A percentile compares a stretch with the other conserved stretches of the same genome.
These are phyloP conservation scores for Myxozyma lipomycoides DNA, from an alignment of 805 yeast species.

Conservation along the genomic window DNA sequence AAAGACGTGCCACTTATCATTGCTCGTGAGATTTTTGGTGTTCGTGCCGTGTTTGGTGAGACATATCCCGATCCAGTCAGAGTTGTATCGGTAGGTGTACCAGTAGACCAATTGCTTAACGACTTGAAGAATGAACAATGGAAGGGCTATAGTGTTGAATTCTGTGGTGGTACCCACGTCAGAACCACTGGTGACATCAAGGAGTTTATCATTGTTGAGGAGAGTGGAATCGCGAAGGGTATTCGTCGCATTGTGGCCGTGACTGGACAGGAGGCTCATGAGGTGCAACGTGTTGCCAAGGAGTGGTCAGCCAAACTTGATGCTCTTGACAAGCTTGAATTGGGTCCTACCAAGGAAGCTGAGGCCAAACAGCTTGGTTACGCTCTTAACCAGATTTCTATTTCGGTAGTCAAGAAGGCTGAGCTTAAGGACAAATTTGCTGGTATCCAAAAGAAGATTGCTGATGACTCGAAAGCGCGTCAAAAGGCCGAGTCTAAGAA, in stretches of 20 bases:
- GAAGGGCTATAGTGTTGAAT: slow-evolving; percentile 78
- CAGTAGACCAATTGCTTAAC: slow-evolving; percentile 73
- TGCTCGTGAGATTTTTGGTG: slow-evolving; percentile 75
- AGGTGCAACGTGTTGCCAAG: slow-evolving; percentile 77
- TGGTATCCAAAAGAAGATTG: slow-evolving; percentile 77
- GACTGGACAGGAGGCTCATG: slow-evolving; percentile 85
- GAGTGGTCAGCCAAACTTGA: slow-evolving; percentile 63
- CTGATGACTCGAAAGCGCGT: slow-evolving; percentile 80
- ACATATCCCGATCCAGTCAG: slow-evolving; percentile 98
- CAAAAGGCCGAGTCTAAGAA: slow-evolving; percentile 85
- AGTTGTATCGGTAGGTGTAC: slow-evolving; percentile 91
- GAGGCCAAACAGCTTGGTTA: slow-evolving; percentile 80
- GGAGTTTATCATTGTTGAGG: slow-evolving; percentile 85
- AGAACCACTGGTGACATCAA: slow-evolving; percentile 88
- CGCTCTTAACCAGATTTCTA: slow-evolving; percentile 71
- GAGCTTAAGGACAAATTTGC: slow-evolving; percentile 68
- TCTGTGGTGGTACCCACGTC: slow-evolving; percentile 99
- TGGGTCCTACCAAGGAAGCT: slow-evolving; percentile 75
- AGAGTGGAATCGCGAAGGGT: slow-evolving; percentile 97
- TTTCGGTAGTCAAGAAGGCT: slow-evolving; percentile 77
- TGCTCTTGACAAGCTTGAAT: slow-evolving; percentile 58
- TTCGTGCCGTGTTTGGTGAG: slow-evolving; percentile 98
- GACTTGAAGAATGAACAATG: slow-evolving; percentile 72
- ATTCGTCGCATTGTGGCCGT: slow-evolving; percentile 97
- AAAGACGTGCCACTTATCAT: slow-evolving; percentile 71